These are phyloP conservation scores for Tolypocladium endophyticum DNA, from an alignment of 2,329 filamentous ascomycete species.

Conservation along the genomic window DNA sequence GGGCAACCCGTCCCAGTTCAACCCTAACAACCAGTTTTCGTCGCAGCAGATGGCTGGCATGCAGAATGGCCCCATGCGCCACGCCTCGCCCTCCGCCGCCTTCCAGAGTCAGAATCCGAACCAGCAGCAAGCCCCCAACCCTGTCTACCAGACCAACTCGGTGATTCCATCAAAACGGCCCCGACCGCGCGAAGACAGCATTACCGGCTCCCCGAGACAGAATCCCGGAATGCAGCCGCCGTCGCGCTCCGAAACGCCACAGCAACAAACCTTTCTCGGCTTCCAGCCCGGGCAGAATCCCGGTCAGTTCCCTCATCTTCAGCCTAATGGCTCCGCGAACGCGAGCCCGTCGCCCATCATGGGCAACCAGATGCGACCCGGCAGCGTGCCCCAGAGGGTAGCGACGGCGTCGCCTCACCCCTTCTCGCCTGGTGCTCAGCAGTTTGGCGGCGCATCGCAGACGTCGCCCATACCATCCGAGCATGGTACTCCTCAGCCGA, in stretches of 20 bases:
- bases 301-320: slow-evolving; percentile 70
- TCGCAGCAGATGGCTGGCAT: slow-evolving; percentile 47
- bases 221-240: slow-evolving; percentile 63
- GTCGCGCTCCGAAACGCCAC: slow-evolving; percentile 87
- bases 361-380: slow-evolving; percentile 64
- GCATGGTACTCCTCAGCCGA: slow-evolving; percentile 65
- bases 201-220: slow-evolving; percentile 71
- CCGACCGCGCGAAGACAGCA: slow-evolving; percentile 70
- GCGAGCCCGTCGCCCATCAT: slow-evolving; percentile 91
- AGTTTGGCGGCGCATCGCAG: slow-evolving; percentile 53
- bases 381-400: slow-evolving; percentile 67
- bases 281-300: slow-evolving; percentile 58
- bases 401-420: slow-evolving; percentile 88
- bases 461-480: slow-evolving; percentile 70
- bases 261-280: slow-evolving; percentile 61
- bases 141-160: slow-evolving; percentile 72
- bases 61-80: slow-evolving; percentile 78
- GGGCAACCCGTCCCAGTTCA: slow-evolving; percentile 50
- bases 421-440: slow-evolving; percentile 68
- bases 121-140: slow-evolving; percentile 15
- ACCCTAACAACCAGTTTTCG: slow-evolving; percentile 44
- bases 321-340: slow-evolving; percentile 68
- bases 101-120: slow-evolving; percentile 47
- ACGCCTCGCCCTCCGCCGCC: slow-evolving; percentile 53
- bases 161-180: slow-evolving; percentile 86